Evolutionary conservation across 345 rosid genomes (phyloP), one percentile per base, ranked within the genome.

Genomic region (Sisymbrium altissimum): DNA sequence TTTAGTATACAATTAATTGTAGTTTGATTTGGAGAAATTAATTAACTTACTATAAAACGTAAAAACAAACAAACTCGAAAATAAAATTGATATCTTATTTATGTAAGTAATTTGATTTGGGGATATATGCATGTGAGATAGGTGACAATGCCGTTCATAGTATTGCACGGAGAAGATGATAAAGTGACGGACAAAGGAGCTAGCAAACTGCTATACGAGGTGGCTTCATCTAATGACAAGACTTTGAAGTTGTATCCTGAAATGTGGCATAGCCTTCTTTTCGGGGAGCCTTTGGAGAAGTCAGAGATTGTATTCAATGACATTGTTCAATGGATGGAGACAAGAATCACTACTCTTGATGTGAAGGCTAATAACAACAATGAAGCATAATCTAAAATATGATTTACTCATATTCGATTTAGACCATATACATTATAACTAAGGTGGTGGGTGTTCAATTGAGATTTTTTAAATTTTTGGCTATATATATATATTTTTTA

Each of bases 241-340:
- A 85, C 88, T 10, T 58, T 95, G 33, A 95, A 89, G 81, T 30
- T 90, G 62, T 95, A 95, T 64, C 87, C 89, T 0, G 91, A 72
- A 3, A 95, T 92, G 98, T 95, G 98, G 98, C 99, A 95, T 33
- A 94, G 98, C 4, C 68, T 95, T 68, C 88, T 95, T 0, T 90
- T 87, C 4, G 99, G 97, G 0, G 99, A 95, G 58, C 77, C 92
- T 21, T 52, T 43, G 3, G 79, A 85, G 48, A 95, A 92, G 66
- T 81, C 84, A 12, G 81, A 87, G n/a, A 68, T 73, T 8, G 99
- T 95, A 40, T 92, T 92, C 46, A 29, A 43, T 4, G 96, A 95
- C 66, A 87, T 88, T 14, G 80, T 90, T 18, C 65, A 43, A 0
- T 95, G 98, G 99, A 77, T 95, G 55, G 80, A 85, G 6, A 69